Percentiles rank a stretch among this genome's conserved stretches.
Conservation (phyloP, 148 eudicot species). For the Vaccinium macrocarpon region DNA sequence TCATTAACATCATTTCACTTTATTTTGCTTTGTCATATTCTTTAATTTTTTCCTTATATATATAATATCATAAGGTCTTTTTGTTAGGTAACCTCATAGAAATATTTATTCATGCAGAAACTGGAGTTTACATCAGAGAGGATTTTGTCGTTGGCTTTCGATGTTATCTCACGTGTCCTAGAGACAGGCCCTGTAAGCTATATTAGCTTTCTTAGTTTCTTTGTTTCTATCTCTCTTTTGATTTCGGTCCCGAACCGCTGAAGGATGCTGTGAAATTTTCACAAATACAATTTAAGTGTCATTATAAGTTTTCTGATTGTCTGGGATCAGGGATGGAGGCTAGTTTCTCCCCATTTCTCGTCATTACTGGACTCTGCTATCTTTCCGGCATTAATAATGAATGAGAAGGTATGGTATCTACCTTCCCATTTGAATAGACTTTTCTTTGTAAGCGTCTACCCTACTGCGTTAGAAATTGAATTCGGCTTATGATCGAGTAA, state of each 20-base stretch:
- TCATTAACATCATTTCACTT: neutral
- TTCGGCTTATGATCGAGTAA: neutral
- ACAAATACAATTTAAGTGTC: neutral
- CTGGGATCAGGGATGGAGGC: slow-evolving; percentile 69
- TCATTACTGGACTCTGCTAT: slow-evolving; percentile 56
- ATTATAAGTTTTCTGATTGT: slow-evolving; percentile 8
- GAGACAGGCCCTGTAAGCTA: slow-evolving; percentile 81
- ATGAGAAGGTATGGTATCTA: slow-evolving; percentile 52
- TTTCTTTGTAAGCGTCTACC: slow-evolving; percentile 5
- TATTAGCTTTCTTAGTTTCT: neutral
- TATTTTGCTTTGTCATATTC: neutral
- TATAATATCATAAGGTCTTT: neutral
- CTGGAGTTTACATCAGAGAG: slow-evolving; percentile 64
- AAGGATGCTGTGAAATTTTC: neutral
- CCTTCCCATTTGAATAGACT: neutral
- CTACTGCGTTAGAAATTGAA: neutral
- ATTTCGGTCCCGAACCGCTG: neutral
- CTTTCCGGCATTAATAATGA: slow-evolving; percentile 62
- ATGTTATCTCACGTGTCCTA: slow-evolving; percentile 67
- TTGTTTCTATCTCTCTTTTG: neutral
- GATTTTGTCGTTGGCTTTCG: slow-evolving; percentile 66
- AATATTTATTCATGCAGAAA: slow-evolving; percentile 38
- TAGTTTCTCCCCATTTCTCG: slow-evolving; percentile 75
- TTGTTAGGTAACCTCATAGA: neutral
- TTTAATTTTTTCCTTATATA: neutral